Base-by-base conservation (phyloP, 1,284 basidiomycete genomes). In the Ustilago sp. region DNA sequence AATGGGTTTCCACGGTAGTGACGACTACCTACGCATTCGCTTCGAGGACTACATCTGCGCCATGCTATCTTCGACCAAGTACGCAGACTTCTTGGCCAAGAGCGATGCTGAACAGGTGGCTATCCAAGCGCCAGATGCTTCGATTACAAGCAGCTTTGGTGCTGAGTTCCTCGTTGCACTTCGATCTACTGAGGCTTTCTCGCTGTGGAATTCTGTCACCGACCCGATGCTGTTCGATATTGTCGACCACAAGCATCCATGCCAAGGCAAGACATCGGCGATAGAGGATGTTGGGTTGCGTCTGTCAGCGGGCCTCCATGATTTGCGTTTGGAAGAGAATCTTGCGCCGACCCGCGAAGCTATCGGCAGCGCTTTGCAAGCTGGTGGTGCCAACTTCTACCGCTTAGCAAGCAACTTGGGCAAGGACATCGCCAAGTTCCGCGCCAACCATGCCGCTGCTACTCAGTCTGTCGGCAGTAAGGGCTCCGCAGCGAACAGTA, bases 1-100 rank as follows among this genome's bases (percentile, higher is more conserved):
- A 55, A 85, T 86, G 83, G 80, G 81, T 48, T 86, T 78, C 68
- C 71, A 77, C 17, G 84, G 84, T 47, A 84, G 83, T 56, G 84
- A 86, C 45, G 84, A 86, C 63, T 83, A 81, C 41, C 63, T 86
- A 9, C 75, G 84, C 31, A 72, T 66, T 36, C 80, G 80, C 52
- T 83, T 83, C 60, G 81, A 83, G 58, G 81, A 81, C 63, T 86
- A 86, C 69, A 79, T 86, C 32, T 83, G 77, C 47, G 74, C 82
- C 6, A 59, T 85, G 56, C 77, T 86, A 11, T 74, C 84, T 0
- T 79, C 79, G 13, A 79, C 82, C 55, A 85, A 85, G 61, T 77
- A 82, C 45, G 66, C 73, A 23, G 79, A 83, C 58, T 80, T 79
- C 62, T 45, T 83, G 39, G 67, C 72, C 34, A 75, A 70, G 63